Conservation (phyloP, 257 asterid species). For the Anisodus acutangulus region DNA sequence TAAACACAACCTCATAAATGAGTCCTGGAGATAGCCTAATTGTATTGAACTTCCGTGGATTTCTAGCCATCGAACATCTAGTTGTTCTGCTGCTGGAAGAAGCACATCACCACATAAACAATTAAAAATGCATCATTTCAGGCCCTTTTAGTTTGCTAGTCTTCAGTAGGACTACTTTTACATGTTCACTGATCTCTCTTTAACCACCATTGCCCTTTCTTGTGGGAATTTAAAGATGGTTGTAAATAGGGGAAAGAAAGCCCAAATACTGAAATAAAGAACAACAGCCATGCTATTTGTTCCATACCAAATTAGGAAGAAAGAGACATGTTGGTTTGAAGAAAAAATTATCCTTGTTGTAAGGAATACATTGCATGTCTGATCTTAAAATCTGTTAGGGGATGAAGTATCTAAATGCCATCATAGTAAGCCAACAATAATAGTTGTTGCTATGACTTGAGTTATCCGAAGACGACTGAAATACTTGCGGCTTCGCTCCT, state of each 20-base stretch:
- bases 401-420: slow-evolving; percentile 47
- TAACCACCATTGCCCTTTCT: slow-evolving; percentile 51
- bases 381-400: slow-evolving; percentile 36
- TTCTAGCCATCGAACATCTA: no score
- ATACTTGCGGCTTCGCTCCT: slow-evolving; percentile 53
- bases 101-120: no score
- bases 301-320: background rate
- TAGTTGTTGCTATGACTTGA: slow-evolving; percentile 46
- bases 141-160: no score
- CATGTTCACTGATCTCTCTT: slow-evolving; percentile 61
- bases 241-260: slow-evolving; percentile 44
- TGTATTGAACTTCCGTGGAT: no score
- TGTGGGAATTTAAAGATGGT: slow-evolving; percentile 54
- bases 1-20: no score
- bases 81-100: no score
- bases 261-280: slow-evolving; percentile 55
- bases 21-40: no score
- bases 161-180: no score
- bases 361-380: slow-evolving; percentile 33
- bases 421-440: slow-evolving; percentile 47
- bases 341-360: background rate
- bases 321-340: background rate
- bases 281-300: slow-evolving; percentile 50
- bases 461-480: slow-evolving; percentile 46
- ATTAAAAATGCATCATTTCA: no score